These are phyloP conservation scores for Mucor lusitanicus DNA, from an alignment of 371 early-diverging fungal genomes.

Conservation along the genomic window DNA sequence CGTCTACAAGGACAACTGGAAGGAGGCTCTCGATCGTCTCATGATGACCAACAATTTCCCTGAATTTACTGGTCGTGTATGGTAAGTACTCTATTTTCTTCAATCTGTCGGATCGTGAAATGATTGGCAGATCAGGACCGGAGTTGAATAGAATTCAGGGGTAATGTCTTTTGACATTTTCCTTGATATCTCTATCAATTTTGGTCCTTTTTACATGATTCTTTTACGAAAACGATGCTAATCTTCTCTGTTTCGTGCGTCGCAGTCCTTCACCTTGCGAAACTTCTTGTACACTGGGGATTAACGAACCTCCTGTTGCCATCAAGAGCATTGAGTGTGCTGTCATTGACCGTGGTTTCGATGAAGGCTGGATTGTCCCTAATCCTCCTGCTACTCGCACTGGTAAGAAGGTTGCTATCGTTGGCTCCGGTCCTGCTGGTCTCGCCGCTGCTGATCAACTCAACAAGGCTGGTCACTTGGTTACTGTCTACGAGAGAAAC, in stretches of 20 bases:
- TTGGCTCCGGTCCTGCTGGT: constrained; percentile 97
- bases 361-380: constrained; percentile 94
- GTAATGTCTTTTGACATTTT: not conserved
- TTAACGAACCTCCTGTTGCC: constrained; percentile 89
- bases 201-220: not conserved
- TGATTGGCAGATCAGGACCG: not conserved
- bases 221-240: not conserved
- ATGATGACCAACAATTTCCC: constrained; percentile 98
- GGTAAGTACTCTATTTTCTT: constrained; percentile 15
- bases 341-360: constrained; percentile 94
- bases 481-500: constrained; percentile 95
- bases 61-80: constrained; percentile 72
- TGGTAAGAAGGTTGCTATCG: constrained; percentile 83
- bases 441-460: constrained; percentile 96
- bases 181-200: not conserved
- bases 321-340: constrained; percentile 98
- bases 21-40: constrained; percentile 89
- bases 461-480: constrained; percentile 93
- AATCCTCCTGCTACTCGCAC: constrained; percentile 84
- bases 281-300: constrained; percentile 88
- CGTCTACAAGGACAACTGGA: constrained; percentile 92
- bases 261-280: constrained; percentile 92
- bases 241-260: not conserved
- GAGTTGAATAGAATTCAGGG: not conserved
- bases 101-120: not conserved